These are phyloP conservation scores for Eucalyptus tenuipes DNA, from an alignment of 345 rosid species.

Conservation along the genomic window DNA sequence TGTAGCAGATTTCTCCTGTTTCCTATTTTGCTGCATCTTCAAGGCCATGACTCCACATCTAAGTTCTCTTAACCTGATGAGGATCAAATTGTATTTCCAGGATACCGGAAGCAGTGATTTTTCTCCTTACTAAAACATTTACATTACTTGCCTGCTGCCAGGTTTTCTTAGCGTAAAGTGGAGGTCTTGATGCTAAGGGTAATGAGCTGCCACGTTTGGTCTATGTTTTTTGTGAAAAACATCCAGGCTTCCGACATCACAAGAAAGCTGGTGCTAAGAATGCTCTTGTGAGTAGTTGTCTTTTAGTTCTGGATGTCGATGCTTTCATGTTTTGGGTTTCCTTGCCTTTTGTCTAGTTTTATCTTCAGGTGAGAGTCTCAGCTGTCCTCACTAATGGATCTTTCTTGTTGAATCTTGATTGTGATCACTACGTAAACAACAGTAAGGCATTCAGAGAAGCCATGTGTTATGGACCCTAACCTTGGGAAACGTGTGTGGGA, in stretches of 20 bases:
- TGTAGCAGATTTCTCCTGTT: background rate
- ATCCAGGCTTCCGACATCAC: slow-evolving; percentile 93
- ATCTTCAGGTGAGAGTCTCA: slow-evolving; percentile 71
- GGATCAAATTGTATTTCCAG: background rate
- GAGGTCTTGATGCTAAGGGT: slow-evolving; percentile 87
- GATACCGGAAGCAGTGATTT: background rate
- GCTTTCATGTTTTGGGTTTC: background rate
- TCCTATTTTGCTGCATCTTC: background rate
- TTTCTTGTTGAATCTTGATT: no score
- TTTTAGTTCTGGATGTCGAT: background rate
- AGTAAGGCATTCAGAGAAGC: slow-evolving; percentile 56
- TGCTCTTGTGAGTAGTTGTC: slow-evolving; percentile 41
- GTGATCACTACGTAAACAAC: no score
- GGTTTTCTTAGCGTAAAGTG: slow-evolving; percentile 95
- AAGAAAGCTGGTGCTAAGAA: slow-evolving; percentile 97
- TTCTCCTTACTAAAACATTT: background rate
- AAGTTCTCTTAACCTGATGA: background rate
- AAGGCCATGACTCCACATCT: background rate
- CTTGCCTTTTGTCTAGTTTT: background rate
- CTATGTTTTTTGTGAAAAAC: slow-evolving; percentile 89
- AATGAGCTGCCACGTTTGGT: slow-evolving; percentile 81
- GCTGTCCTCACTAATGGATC: slow-evolving; percentile 88
- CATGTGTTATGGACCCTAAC: slow-evolving; percentile 92
- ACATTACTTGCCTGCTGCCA: slow-evolving; percentile 4
- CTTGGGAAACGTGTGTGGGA: slow-evolving; percentile 81